These are phyloP conservation scores for Endotrypanum monterogeii DNA, from an alignment of 208 protist genomes.

Conservation along the genomic window DNA sequence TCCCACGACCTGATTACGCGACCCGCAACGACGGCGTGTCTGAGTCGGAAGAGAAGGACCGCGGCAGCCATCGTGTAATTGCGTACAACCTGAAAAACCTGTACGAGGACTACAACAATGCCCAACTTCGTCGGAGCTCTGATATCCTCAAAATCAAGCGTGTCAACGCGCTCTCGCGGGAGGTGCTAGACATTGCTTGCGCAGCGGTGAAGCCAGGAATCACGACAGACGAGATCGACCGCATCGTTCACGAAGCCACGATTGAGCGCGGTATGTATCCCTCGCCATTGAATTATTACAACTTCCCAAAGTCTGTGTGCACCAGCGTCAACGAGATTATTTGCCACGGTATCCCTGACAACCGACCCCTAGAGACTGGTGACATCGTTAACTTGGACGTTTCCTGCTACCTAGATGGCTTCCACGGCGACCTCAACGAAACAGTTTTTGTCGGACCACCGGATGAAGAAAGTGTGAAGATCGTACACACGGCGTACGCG, in stretches of 20 bases:
- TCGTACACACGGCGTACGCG: constrained; percentile 86
- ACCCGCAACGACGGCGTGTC: constrained; percentile 81
- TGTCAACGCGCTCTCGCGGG: constrained; percentile 83
- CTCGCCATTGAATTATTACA: constrained; percentile 98
- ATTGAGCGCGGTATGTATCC: constrained; percentile 96
- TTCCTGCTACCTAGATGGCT: constrained; percentile 94
- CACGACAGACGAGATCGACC: constrained; percentile 98
- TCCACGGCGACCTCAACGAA: constrained; percentile 94
- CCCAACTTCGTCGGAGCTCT: constrained; percentile 68
- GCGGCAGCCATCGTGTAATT: constrained; percentile 60
- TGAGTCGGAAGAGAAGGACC: constrained; percentile 73
- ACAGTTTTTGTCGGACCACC: constrained; percentile 92
- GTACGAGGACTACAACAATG: constrained; percentile 71
- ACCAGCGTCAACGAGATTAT: constrained; percentile 96
- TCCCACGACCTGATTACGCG: constrained; percentile 86
- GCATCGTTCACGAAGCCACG: constrained; percentile 91
- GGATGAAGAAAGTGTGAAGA: constrained; percentile 65
- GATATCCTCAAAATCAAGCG: constrained; percentile 92
- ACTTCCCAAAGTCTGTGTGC: constrained; percentile 98
- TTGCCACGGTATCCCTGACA: constrained; percentile 97
- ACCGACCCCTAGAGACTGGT: constrained; percentile 92
- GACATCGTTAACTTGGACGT: constrained; percentile 99
- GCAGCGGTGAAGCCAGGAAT: constrained; percentile 90
- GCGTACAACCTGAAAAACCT: constrained; percentile 80
- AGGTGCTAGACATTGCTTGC: constrained; percentile 96